Base-by-base conservation (phyloP, 371 early-diverging fungal genomes). In the Amoeboaphelidium protococcarum region DNA sequence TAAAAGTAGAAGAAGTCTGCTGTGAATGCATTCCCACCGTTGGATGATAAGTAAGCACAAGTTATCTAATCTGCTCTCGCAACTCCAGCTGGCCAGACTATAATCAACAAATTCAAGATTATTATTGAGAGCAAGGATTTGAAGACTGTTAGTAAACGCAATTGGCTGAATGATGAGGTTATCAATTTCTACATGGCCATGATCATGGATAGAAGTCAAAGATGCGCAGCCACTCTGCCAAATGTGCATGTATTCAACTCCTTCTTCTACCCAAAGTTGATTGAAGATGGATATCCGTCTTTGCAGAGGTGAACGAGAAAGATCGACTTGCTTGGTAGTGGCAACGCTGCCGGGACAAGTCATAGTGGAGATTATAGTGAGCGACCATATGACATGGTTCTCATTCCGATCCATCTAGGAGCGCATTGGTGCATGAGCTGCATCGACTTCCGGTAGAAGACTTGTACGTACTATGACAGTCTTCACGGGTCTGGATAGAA, bases 121-220 rank as follows among this genome's bases (percentile, higher is more conserved):
- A 6, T 16, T 31, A 31, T 31, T 16, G 37, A 31, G 37, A 10
- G 16, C 37, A 31, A 31, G 16, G 16, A 16, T 31, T 16, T 31
- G 37, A 31, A 16, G 6, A 6, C 10, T 10, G 10, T 31, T 6
- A 10, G 10, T 6, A 16, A 31, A 10, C 6, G 37, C 6, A 16
- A 16, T 10, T 31, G 37, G 37, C 37, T 31, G 6, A 16, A 31
- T 16, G 37, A 31, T 31, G 37, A 70, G 64, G 67, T 86, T 13
- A 81, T 90, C 59, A 88, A 90, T 59, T 85, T 80, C 57, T 88
- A 86, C 56, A 74, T 78, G 55, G 65, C 72, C 41, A 55, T 90
- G 23, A 61, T 85, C 20, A 66, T 75, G 53, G 63, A 69, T 1
- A 72, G 91, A 10, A 59, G 76, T 13, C 58, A 62, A 23, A 24